phyloP scores from a whole-genome alignment of 371 early-diverging fungal genomes.

The Cladochytrium tenue region DNA sequence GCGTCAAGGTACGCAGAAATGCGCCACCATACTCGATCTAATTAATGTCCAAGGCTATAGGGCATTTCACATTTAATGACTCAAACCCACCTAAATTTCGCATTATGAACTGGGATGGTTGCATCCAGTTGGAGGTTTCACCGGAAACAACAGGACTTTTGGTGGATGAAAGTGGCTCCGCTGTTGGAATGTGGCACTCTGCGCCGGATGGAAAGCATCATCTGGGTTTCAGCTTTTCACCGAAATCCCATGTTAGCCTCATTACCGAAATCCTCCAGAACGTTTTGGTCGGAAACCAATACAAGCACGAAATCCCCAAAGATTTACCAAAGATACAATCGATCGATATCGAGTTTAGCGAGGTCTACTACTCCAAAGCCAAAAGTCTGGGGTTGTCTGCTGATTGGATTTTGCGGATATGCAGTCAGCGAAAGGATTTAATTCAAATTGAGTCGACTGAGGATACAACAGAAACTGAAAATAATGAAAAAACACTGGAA shows the following conservation, averaged over 20 bases:
- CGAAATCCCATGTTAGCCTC: neutral
- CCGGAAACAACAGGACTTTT: neutral
- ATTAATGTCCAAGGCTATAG: constrained; percentile 7
- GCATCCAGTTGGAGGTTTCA: constrained; percentile 18
- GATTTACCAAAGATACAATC: neutral
- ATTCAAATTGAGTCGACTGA: neutral
- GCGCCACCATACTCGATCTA: neutral
- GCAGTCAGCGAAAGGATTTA: constrained; percentile 9
- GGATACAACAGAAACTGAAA: neutral
- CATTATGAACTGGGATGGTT: constrained; percentile 31
- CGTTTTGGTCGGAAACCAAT: neutral
- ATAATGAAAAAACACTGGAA: neutral
- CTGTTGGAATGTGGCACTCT: neutral
- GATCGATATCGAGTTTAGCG: constrained; percentile 2
- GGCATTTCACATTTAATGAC: constrained; percentile 33
- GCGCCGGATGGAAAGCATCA: neutral
- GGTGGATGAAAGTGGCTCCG: neutral
- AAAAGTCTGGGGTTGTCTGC: constrained; percentile 28
- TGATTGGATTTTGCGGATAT: constrained; percentile 23
- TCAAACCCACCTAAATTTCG: constrained; percentile 32
- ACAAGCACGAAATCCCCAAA: neutral
- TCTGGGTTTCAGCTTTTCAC: neutral
- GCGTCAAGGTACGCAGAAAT: constrained; percentile 9
- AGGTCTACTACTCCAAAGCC: constrained; percentile 22
- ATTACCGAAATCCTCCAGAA: neutral